Percentiles rank a stretch among this genome's conserved stretches.
phyloP scores from a whole-genome alignment of 208 protist species.

The Herpetomonas muscarum region DNA sequence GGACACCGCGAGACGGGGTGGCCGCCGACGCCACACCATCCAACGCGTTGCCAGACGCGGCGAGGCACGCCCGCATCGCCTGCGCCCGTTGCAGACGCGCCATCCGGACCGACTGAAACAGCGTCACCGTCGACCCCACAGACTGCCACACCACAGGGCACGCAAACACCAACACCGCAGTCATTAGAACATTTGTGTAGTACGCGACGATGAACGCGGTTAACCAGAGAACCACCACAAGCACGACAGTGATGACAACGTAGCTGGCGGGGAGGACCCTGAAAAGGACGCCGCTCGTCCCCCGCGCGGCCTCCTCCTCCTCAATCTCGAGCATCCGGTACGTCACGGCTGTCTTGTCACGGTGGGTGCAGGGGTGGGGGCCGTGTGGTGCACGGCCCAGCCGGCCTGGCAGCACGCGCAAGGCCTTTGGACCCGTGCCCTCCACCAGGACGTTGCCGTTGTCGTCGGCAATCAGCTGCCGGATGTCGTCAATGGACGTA shows the following conservation, averaged over 20 bases:
- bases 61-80: background rate
- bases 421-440: too few relatives aligned
- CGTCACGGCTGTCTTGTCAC: background rate
- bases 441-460: too few relatives aligned
- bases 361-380: too few relatives aligned
- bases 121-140: background rate
- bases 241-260: background rate
- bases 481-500: slow-evolving; percentile 2
- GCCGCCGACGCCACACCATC: too few relatives aligned
- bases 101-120: background rate
- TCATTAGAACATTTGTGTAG: background rate
- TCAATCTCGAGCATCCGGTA: background rate
- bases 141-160: background rate
- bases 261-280: background rate
- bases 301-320: background rate
- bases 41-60: background rate
- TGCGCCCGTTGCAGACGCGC: background rate
- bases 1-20: too few relatives aligned
- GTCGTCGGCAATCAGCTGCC: background rate
- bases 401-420: too few relatives aligned
- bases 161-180: background rate
- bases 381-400: too few relatives aligned
- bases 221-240: background rate
- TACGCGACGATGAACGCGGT: background rate
- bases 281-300: background rate